Evolutionary conservation across 768 basidiomycete species (phyloP).

Genomic region (Pleurotus sapidus): DNA sequence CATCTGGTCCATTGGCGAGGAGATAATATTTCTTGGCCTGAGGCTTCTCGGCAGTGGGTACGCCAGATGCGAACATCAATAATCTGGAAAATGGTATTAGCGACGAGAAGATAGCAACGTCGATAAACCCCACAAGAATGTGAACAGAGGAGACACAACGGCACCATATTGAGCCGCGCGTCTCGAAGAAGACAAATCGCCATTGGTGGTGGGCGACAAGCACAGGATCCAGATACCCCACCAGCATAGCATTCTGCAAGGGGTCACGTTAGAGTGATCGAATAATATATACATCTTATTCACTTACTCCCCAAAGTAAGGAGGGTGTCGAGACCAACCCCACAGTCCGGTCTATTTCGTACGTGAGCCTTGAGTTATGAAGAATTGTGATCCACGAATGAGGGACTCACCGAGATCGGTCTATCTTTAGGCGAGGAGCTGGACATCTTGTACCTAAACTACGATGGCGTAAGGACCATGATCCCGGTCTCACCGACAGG

Average conservation of each 20-base stretch:
- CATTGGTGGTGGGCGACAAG: conserved; percentile 55
- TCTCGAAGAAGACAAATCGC: conserved; percentile 35
- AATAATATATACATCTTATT: background rate
- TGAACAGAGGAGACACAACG: conserved; percentile 62
- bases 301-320: conserved; percentile 69
- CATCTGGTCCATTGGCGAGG: conserved; percentile 40
- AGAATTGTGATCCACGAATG: background rate
- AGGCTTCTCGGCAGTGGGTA: conserved; percentile 71
- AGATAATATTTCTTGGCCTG: conserved; percentile 58
- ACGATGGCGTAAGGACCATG: background rate
- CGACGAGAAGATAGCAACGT: background rate
- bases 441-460: conserved; percentile 52
- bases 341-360: conserved; percentile 43
- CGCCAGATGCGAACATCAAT: conserved; percentile 63
- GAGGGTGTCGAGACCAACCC: conserved; percentile 62
- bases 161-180: conserved; percentile 57
- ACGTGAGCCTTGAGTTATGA: no score
- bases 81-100: conserved; percentile 28
- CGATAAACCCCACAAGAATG: conserved; percentile 44
- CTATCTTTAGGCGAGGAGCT: conserved; percentile 45
- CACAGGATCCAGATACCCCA: conserved; percentile 64
- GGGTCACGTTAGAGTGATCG: conserved; percentile 1
- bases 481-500: background rate
- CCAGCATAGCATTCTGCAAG: conserved; percentile 53
- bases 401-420: conserved; percentile 38